Base-by-base conservation (phyloP, 1,284 basidiomycete species). In the Mixia osmundae region DNA sequence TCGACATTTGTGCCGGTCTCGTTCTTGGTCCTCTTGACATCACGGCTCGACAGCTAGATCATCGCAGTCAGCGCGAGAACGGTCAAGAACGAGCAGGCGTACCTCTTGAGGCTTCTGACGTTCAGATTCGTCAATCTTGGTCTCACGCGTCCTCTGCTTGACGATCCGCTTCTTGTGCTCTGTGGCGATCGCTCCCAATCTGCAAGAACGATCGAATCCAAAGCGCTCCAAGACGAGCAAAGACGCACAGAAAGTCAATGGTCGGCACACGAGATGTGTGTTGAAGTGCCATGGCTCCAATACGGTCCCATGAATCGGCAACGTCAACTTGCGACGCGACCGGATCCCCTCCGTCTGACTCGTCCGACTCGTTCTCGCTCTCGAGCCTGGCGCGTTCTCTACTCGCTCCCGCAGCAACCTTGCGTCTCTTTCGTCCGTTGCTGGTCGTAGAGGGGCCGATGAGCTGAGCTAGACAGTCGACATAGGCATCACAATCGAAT, bases 401-500 rank as follows among this genome's bases (percentile, higher is more conserved):
- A n/a, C 32, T 25, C 10, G 43, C 24, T 12, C 63, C 61, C 2
- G 72, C 72, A 14, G 74, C 73, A 71, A 79, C 71, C 47, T 68
- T 74, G 8, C 59, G 65, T 32, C 72, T 58, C 16, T 82, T 61
- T 47, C 72, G 72, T n/a, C n/a, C n/a, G n/a, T n/a, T n/a, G n/a
- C n/a, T n/a, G n/a, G n/a, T n/a, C n/a, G n/a, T n/a, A n/a, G n/a
- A n/a, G n/a, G n/a, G n/a, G n/a, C n/a, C n/a, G n/a, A n/a, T n/a
- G n/a, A n/a, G n/a, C n/a, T n/a, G n/a, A n/a, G n/a, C n/a, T n/a
- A n/a, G n/a, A n/a, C n/a, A n/a, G 2, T 67, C 56, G 30, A 85
- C 60, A 46, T 79, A 82, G 41, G 83, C 78, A 42, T 80, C 77
- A 23, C 74, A 60, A 50, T 85, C 80, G 50, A 85, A 83, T 12